Evolutionary conservation across 1,139 yeast genomes (phyloP), one percentile per base, ranked within the genome.

Genomic region (Blastobotrys proliferans): DNA sequence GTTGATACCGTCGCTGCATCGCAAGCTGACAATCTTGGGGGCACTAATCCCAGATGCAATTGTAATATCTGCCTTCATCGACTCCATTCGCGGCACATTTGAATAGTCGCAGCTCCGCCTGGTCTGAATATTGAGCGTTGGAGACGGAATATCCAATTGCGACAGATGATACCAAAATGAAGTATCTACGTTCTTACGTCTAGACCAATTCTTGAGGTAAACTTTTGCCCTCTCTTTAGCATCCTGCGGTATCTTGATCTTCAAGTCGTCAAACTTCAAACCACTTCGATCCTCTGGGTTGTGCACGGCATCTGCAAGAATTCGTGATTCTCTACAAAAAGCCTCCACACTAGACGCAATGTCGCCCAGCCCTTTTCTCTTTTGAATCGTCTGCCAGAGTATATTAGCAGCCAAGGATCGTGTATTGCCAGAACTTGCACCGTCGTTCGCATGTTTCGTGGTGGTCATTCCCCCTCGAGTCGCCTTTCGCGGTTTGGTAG

Each of bases 21-120:
- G 47, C 43, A 85, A 67, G 1, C 68, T 73, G 38, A 81, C 70
- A 40, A 92, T 83, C 59, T 90, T 90, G 0, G 98, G 98, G 47
- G 81, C 73, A 53, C 96, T 87, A 13, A 90, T 64, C 1, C 98
- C 98, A 0, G 83, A 61, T 0, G 98, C 94, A 24, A 87, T 71
- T 0, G 62, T 52, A 2, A 88, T 65, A 2, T 59, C 63, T 0
- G 72, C 64, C 5, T 71, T 72, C 2, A 84, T 71, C 0, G 55
- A 52, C 0, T 51, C 39, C 31, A 92, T 74, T 1, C 60, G 57
- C 0, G 88, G 79, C 0, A 81, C 58, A n/a, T 61, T 51, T 0
- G 56, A 45, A 52, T 83, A 84, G 14, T 73, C 64, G 8, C 73
- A 66, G 30, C 69, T 67, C 1, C 59, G 57, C 10, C 71, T 69